Conservation (phyloP, 169 alveolate genomes). For the Cryptosporidium meleagridis region DNA sequence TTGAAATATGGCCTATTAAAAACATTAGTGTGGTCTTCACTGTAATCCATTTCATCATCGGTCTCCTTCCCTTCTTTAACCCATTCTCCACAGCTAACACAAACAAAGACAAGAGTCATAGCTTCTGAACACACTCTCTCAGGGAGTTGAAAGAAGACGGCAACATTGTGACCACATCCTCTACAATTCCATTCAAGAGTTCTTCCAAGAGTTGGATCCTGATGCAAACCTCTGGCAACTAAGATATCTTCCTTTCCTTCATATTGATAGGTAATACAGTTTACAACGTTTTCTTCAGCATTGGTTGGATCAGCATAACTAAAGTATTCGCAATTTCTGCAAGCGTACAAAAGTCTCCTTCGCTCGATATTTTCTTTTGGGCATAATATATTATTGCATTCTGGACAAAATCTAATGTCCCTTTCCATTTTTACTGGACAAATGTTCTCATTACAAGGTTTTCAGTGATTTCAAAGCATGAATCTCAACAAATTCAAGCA, state of each 20-base stretch:
- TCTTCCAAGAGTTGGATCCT: constrained; percentile 92
- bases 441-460: background rate
- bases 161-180: constrained; percentile 85
- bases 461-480: background rate
- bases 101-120: constrained; percentile 91
- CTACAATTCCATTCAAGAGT: constrained; percentile 89
- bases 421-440: constrained; percentile 63
- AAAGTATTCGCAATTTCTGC: constrained; percentile 79
- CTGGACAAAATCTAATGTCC: constrained; percentile 79
- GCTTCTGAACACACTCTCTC: constrained; percentile 90
- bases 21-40: constrained; percentile 7
- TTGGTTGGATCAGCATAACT: constrained; percentile 75
- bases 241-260: constrained; percentile 85
- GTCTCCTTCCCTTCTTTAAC: constrained; percentile 76
- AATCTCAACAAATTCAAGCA: background rate
- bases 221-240: constrained; percentile 85
- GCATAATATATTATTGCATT: constrained; percentile 80
- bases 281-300: constrained; percentile 78
- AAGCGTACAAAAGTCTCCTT: constrained; percentile 76
- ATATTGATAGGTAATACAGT: constrained; percentile 77
- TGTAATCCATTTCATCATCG: constrained; percentile 58
- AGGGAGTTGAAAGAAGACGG: constrained; percentile 90
- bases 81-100: constrained; percentile 84
- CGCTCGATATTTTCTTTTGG: constrained; percentile 77
- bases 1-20: constrained; percentile 48